Evolutionary conservation across 2,329 filamentous ascomycete species (phyloP).

Genomic region (Westerdykella ornata): DNA sequence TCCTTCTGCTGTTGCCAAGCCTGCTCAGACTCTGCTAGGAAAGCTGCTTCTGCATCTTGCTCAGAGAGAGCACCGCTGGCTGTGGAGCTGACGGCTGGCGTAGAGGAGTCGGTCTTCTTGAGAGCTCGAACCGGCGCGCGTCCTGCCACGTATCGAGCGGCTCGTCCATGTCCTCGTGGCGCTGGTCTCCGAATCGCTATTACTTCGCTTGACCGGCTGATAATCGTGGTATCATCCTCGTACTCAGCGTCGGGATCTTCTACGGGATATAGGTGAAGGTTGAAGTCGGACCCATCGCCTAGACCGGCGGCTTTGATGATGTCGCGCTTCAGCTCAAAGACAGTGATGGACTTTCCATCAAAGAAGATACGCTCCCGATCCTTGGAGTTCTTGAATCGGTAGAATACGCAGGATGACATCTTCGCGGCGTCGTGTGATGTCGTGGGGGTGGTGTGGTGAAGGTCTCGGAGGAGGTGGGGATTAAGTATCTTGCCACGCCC

Average conservation of each 20-base stretch:
- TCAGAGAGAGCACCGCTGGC: constrained; percentile 64
- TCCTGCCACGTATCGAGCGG: constrained; percentile 90
- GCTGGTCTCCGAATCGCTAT: constrained; percentile 83
- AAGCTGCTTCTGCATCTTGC: constrained; percentile 86
- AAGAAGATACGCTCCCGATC: constrained; percentile 92
- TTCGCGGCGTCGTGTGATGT: constrained; percentile 4
- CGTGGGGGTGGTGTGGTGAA: background rate
- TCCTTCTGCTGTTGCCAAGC: constrained; percentile 93
- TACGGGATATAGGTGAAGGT: constrained; percentile 88
- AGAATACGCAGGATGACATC: constrained; percentile 97
- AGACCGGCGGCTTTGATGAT: constrained; percentile 92
- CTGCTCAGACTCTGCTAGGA: constrained; percentile 82
- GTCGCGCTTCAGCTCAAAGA: constrained; percentile 97
- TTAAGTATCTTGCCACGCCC: too few relatives aligned
- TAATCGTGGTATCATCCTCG: constrained; percentile 69
- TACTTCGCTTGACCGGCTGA: constrained; percentile 88
- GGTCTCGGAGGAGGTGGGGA: background rate
- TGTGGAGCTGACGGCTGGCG: constrained; percentile 38
- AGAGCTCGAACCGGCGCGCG: constrained; percentile 81
- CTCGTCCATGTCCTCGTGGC: constrained; percentile 77
- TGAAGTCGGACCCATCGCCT: constrained; percentile 93
- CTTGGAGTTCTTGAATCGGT: constrained; percentile 99
- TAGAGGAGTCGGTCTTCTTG: constrained; percentile 69
- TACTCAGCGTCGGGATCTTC: constrained; percentile 85
- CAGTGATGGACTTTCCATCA: constrained; percentile 94